Percentiles rank a stretch among this genome's conserved stretches.
Evolutionary conservation across 352 stramenopile species (phyloP).

Genomic region (Globisporangium orthogonon): DNA sequence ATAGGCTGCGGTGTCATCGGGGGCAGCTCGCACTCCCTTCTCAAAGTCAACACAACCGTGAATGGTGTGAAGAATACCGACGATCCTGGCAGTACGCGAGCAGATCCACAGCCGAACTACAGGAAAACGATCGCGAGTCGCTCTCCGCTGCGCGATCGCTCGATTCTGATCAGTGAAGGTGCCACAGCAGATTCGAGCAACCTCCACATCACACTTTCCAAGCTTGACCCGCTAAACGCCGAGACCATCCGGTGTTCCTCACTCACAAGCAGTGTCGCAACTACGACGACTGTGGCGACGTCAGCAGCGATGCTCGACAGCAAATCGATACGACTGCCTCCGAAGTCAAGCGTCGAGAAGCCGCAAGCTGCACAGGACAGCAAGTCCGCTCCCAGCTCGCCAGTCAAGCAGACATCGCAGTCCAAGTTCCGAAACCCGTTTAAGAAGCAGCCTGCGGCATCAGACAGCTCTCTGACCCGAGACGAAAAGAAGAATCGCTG

Average conservation of each 20-base stretch:
- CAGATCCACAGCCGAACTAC: background rate
- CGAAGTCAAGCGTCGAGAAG: conserved; percentile 1
- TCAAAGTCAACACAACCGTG: conserved; percentile 12
- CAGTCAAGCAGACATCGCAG: conserved; percentile 4
- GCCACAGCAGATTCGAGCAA: background rate
- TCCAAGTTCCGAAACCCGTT: conserved; percentile 11
- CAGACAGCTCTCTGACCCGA: too few species aligned
- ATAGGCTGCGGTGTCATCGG: background rate
- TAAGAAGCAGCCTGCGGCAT: background rate
- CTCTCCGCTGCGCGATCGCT: conserved; percentile 3
- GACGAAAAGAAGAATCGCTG: conserved; percentile 1
- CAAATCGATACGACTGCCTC: conserved; percentile 4
- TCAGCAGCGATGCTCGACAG: background rate
- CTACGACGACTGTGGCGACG: background rate
- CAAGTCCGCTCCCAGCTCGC: background rate
- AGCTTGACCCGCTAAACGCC: conserved; percentile 8
- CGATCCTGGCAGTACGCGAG: background rate
- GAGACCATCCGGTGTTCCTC: conserved; percentile 7
- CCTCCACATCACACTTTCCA: background rate
- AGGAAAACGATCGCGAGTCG: conserved; percentile 3
- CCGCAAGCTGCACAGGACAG: background rate
- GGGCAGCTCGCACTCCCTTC: background rate
- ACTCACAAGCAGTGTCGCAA: background rate
- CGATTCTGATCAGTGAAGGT: background rate
- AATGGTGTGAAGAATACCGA: background rate